These are phyloP conservation scores for Metschnikowia rubicola DNA, from an alignment of 805 yeast species.

Conservation along the genomic window DNA sequence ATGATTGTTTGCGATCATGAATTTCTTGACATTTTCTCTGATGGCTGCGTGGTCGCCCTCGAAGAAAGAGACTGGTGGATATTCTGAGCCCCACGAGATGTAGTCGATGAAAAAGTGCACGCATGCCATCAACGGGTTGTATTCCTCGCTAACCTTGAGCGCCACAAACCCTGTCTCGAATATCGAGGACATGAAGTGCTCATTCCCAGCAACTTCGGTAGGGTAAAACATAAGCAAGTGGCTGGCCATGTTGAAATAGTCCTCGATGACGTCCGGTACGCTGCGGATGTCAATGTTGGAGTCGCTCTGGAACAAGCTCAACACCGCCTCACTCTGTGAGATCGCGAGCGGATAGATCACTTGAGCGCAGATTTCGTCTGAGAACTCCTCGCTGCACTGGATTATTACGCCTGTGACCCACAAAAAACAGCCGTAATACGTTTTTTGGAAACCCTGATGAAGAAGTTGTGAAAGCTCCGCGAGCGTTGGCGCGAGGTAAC, in stretches of 20 bases:
- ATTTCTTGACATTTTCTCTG: conserved; percentile 49
- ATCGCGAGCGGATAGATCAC: conserved; percentile 74
- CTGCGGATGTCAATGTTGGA: conserved; percentile 31
- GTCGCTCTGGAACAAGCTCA: conserved; percentile 32
- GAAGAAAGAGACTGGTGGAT: conserved; percentile 74
- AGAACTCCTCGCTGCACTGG: conserved; percentile 52
- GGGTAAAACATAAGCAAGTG: conserved; percentile 79
- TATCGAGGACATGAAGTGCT: conserved; percentile 48
- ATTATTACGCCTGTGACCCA: conserved; percentile 87
- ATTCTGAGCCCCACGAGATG: conserved; percentile 76
- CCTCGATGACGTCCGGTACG: conserved; percentile 74
- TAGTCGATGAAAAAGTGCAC: conserved; percentile 80
- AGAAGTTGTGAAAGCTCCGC: conserved; percentile 63
- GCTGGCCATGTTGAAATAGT: conserved; percentile 75
- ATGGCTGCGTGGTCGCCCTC: conserved; percentile 40
- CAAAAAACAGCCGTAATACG: conserved; percentile 75
- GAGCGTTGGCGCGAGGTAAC: conserved; percentile 55
- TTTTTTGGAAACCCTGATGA: conserved; percentile 64
- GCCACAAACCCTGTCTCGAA: conserved; percentile 58
- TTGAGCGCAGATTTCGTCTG: conserved; percentile 53
- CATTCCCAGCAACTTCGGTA: conserved; percentile 42
- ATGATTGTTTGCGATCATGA: conserved; percentile 40
- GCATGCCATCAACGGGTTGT: conserved; percentile 65
- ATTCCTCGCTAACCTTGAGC: conserved; percentile 52
- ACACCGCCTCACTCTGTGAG: conserved; percentile 60